phyloP scores from a whole-genome alignment of 176 grass and related monocot species.

The Raddia distichophylla region DNA sequence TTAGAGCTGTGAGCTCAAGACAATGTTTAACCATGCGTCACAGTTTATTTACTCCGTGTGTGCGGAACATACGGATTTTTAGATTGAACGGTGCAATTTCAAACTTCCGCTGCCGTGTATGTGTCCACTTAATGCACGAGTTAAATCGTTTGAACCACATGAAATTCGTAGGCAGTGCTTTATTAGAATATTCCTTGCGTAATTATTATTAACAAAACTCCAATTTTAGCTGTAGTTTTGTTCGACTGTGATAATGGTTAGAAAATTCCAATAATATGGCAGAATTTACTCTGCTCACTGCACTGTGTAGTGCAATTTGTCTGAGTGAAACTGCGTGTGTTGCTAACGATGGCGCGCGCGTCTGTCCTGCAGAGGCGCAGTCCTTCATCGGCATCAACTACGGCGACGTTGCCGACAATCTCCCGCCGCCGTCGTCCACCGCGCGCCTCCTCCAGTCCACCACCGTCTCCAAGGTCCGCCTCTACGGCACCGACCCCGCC shows the following conservation, averaged over 20 bases:
- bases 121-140: background rate
- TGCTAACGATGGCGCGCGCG: background rate
- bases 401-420: slow-evolving; percentile 87
- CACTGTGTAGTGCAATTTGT: background rate
- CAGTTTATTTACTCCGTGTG: background rate
- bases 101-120: too few relatives aligned
- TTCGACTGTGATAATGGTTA: too few relatives aligned
- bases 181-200: too few relatives aligned
- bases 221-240: too few relatives aligned
- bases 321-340: background rate
- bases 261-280: background rate
- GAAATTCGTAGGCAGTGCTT: background rate
- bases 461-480: slow-evolving; percentile 85
- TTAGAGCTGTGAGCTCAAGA: background rate
- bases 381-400: slow-evolving; percentile 94
- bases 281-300: background rate
- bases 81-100: too few relatives aligned
- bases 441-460: slow-evolving; percentile 71
- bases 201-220: too few relatives aligned
- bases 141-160: background rate
- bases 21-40: too few relatives aligned
- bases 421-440: slow-evolving; percentile 68
- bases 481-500: slow-evolving; percentile 69
- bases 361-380: slow-evolving; percentile 54
- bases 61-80: too few relatives aligned